Conservation (phyloP, 1,139 yeast genomes). For the Casaregolazyma lundiana region DNA sequence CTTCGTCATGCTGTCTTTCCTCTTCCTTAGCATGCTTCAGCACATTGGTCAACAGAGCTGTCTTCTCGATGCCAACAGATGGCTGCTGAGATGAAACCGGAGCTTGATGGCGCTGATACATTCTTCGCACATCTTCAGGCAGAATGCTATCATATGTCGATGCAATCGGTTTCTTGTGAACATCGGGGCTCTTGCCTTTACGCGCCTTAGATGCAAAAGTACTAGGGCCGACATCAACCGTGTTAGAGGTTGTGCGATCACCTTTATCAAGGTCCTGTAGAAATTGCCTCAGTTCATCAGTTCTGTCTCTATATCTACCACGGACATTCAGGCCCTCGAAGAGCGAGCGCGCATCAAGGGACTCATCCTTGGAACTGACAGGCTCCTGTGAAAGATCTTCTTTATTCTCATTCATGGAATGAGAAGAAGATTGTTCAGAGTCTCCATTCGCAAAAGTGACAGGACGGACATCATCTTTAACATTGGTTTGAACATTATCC, state of each 20-base stretch:
- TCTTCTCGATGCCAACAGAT: constrained; percentile 17
- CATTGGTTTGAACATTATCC: too few relatives aligned
- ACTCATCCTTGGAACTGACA: background rate
- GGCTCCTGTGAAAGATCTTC: background rate
- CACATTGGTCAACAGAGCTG: constrained; percentile 33
- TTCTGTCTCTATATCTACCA: constrained; percentile 15
- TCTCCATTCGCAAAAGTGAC: background rate
- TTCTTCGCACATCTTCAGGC: constrained; percentile 20
- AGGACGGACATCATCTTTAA: background rate
- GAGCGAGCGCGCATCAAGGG: constrained; percentile 5
- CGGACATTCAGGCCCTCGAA: constrained; percentile 10
- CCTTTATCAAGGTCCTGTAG: background rate
- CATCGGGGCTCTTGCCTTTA: background rate
- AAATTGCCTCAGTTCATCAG: constrained; percentile 12
- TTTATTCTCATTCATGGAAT: too few relatives aligned
- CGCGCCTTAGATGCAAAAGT: background rate
- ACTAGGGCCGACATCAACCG: background rate
- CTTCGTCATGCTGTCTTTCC: constrained; percentile 40
- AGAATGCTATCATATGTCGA: constrained; percentile 8
- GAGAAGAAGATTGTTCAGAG: too few relatives aligned
- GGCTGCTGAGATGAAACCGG: background rate
- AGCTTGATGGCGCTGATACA: constrained; percentile 7
- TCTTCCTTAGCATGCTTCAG: constrained; percentile 43
- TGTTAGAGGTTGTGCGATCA: background rate
- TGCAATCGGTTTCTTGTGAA: background rate